These are phyloP conservation scores for Melampsora americana DNA, from an alignment of 1,284 basidiomycete genomes.

Conservation along the genomic window DNA sequence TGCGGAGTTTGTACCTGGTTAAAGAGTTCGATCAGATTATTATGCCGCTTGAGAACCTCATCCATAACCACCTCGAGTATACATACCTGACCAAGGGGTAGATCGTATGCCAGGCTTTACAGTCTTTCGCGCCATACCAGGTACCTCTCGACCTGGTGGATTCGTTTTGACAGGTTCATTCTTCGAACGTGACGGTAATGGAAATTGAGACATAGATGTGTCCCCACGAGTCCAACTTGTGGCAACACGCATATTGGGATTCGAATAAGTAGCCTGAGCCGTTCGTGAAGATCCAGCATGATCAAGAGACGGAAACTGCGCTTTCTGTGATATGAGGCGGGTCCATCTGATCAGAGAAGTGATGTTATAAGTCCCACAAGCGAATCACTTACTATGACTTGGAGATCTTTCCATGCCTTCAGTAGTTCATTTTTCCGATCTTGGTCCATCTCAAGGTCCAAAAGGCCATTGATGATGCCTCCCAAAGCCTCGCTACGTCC, in stretches of 20 bases:
- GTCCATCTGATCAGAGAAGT: neutral
- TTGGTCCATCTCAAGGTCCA: conserved; percentile 64
- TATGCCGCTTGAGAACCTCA: neutral
- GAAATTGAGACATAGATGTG: neutral
- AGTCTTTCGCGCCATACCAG: neutral
- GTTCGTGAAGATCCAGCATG: conserved; percentile 10
- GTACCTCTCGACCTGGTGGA: neutral
- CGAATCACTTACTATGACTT: conserved; percentile 65
- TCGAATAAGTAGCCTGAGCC: neutral
- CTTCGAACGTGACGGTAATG: neutral
- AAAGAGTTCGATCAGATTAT: neutral
- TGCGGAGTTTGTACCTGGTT: neutral
- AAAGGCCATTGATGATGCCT: conserved; percentile 71
- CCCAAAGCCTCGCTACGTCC: conserved; percentile 71
- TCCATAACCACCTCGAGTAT: neutral
- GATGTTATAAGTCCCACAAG: too few species aligned
- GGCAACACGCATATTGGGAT: neutral
- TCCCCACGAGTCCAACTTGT: neutral
- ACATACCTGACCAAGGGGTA: conserved; percentile 8
- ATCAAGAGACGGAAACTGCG: conserved; percentile 39
- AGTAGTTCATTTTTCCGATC: conserved; percentile 77
- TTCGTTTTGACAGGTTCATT: neutral
- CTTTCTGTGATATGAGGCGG: conserved; percentile 6
- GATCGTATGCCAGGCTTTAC: neutral
- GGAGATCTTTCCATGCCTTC: conserved; percentile 75